Percentiles rank a stretch among this genome's conserved stretches.
Conservation (phyloP, 352 stramenopile genomes). For the Pythium periplocum region DNA sequence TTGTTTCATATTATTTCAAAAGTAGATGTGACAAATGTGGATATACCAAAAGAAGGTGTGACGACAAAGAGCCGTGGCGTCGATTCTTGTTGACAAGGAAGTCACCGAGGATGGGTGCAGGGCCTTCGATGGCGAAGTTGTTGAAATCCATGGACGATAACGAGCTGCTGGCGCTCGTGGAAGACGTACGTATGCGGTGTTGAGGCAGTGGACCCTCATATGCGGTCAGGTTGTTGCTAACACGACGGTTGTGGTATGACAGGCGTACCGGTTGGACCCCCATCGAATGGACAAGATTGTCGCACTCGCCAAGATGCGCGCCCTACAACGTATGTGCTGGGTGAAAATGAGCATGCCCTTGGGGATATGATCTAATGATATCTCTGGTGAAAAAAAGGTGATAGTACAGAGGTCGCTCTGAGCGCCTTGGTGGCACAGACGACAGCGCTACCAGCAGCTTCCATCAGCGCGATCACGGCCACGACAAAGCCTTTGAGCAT, state of each 20-base stretch:
- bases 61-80: no score
- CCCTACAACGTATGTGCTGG: conserved; percentile 21
- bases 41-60: conserved; percentile 6
- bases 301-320: conserved; percentile 32
- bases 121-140: conserved; percentile 48
- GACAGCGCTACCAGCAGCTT: conserved; percentile 12
- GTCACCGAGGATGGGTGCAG: conserved; percentile 8
- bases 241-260: not conserved
- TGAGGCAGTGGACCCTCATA: no score
- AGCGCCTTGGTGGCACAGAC: not conserved
- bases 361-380: no score
- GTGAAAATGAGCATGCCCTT: no score
- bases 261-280: conserved; percentile 51
- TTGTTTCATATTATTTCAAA: no score
- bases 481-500: no score
- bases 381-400: no score
- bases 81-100: no score
- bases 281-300: conserved; percentile 48
- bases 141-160: conserved; percentile 58
- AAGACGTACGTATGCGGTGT: conserved; percentile 25
- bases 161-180: conserved; percentile 36
- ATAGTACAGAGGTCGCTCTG: no score
- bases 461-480: no score
- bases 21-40: not conserved
- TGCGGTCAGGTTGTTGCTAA: not conserved